Conservation (phyloP, 768 basidiomycete species). For the Rhizopogon vesiculosus region DNA sequence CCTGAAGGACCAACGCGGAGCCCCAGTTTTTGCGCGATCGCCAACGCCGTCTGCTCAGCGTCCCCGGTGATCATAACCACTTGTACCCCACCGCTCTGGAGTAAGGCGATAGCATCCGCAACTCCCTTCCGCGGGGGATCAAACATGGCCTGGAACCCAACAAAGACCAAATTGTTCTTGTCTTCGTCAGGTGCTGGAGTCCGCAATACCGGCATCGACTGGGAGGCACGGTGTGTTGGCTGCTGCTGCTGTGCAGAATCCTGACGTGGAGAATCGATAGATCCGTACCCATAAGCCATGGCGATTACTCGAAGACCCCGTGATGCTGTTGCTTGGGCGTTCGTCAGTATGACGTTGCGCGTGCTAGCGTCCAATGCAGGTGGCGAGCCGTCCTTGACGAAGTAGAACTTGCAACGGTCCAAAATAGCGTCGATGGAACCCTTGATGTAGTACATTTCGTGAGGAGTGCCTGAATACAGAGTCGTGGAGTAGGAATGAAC, state of each 20-base stretch:
- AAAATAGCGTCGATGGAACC: conserved; percentile 89
- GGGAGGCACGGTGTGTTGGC: conserved; percentile 4
- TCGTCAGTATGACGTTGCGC: conserved; percentile 59
- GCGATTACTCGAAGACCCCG: conserved; percentile 85
- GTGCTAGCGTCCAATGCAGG: conserved; percentile 71
- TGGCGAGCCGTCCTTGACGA: conserved; percentile 85
- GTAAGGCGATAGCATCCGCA: conserved; percentile 76
- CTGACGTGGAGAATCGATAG: conserved; percentile 35
- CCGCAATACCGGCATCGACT: conserved; percentile 20
- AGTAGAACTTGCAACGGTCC: conserved; percentile 83
- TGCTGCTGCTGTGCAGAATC: conserved; percentile 10
- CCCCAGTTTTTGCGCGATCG: conserved; percentile 84
- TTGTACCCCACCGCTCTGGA: conserved; percentile 86
- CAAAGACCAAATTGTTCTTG: conserved; percentile 69
- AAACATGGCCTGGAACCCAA: conserved; percentile 91
- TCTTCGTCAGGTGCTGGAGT: conserved; percentile 31
- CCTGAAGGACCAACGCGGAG: conserved; percentile 54
- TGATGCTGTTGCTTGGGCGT: conserved; percentile 67
- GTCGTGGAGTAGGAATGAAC: conserved; percentile 37
- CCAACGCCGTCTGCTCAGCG: conserved; percentile 83
- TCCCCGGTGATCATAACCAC: conserved; percentile 99
- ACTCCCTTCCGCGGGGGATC: conserved; percentile 94
- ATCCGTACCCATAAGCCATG: conserved; percentile 84
- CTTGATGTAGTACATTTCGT: conserved; percentile 87
- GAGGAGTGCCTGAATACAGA: conserved; percentile 28